Evolutionary conservation across 2,329 filamentous ascomycete genomes (phyloP).

Genomic region (Coniochaeta pulveracea): DNA sequence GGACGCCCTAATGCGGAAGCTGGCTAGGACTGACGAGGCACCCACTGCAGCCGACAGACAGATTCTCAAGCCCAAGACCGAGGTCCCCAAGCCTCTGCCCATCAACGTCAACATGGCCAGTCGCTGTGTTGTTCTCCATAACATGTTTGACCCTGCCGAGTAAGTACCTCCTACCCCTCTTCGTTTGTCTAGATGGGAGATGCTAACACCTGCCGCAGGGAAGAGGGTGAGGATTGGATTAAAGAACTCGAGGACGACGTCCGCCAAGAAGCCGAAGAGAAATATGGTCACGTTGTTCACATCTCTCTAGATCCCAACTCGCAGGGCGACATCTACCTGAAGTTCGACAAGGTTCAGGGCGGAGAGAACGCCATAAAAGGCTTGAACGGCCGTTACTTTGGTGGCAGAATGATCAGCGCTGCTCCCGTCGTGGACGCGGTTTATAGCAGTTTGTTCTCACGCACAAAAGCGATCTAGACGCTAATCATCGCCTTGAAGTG

Average conservation of each 20-base stretch:
- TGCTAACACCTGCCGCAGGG: constrained; percentile 42
- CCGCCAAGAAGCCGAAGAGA: constrained; percentile 80
- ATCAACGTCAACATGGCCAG: constrained; percentile 87
- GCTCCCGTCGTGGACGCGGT: constrained; percentile 96
- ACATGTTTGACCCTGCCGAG: constrained; percentile 90
- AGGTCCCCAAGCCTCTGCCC: constrained; percentile 59
- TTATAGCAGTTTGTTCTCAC: constrained; percentile 93
- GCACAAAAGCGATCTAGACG: constrained; percentile 68
- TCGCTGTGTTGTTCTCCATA: constrained; percentile 85
- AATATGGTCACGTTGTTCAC: constrained; percentile 97
- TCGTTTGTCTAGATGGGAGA: not conserved
- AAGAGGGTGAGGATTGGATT: constrained; percentile 78
- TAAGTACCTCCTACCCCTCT: constrained; percentile 37
- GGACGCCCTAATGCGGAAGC: constrained; percentile 96
- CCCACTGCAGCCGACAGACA: constrained; percentile 59
- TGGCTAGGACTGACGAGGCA: constrained; percentile 87
- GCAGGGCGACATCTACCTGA: constrained; percentile 93
- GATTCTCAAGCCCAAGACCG: constrained; percentile 66
- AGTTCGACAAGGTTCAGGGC: constrained; percentile 91
- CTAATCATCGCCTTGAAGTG: constrained; percentile 37
- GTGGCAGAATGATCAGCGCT: constrained; percentile 83
- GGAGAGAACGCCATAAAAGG: constrained; percentile 97
- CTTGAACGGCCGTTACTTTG: constrained; percentile 93
- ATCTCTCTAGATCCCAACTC: constrained; percentile 90
- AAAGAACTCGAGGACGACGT: constrained; percentile 94